Base-by-base conservation (phyloP, 768 basidiomycete species). In the Leccinum fibrillosum region DNA sequence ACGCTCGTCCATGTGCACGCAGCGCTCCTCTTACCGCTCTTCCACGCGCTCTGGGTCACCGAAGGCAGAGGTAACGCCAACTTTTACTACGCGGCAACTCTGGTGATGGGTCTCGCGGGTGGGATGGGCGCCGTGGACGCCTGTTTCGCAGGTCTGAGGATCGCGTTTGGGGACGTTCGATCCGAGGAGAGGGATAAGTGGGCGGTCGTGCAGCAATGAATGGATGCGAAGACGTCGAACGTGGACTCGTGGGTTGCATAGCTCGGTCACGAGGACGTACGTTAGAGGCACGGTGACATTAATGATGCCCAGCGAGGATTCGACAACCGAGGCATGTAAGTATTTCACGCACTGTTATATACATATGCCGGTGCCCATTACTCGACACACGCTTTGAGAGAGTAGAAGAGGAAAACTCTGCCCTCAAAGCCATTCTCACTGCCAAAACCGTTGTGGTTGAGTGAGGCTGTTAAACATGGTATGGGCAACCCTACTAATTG, bases 11-110 rank as follows among this genome's bases (percentile, higher is more conserved):
- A 96, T 62, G 75, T 91, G 5, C 93, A 97, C 66, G 86, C 95
- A 2, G 80, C 86, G 1, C 78, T 93, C 19, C 85, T 98, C 21
- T 81, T 98, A 57, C 96, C 96, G 0, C 79, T 97, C 30, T 95
- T 98, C 72, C 86, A 96, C 67, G 83, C 91, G 58, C 77, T 98
- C 2, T 99, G 97, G 96, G 82, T 98, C 6, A 79, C 78, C 9
- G 89, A 93, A 56, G 94, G 94, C 1, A 91, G 93, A 5, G 97
- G 94, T 2, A 98, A 99, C 67, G 94, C 96, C 49, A 98, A 98
- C 72, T 99, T 99, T 75, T 98, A 92, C 76, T 99, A 98, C 66
- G 97, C 97, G 0, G 87, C 89, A 4, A 98, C 94, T 2, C 78
- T 98, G 59, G 96, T 99, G 15, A 94, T 94, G 72, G 94, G 93